Base-by-base conservation (phyloP, 805 yeast genomes). In the Lachancea quebecensis region DNA sequence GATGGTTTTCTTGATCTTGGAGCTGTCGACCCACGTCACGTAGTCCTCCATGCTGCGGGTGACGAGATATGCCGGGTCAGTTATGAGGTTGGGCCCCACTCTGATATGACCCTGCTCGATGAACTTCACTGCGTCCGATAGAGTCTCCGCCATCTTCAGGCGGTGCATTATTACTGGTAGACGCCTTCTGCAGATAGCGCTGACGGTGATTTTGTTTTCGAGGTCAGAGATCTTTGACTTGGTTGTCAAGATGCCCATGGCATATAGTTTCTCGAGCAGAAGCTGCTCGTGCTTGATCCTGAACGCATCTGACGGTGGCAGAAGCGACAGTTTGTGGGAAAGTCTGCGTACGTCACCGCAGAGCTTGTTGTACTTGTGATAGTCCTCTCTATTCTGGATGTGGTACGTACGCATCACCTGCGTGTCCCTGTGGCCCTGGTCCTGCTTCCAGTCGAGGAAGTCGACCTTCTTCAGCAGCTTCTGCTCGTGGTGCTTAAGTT, bases 21-120 rank as follows among this genome's bases (percentile, higher is more conserved):
- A 83, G 35, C 82, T 77, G 59, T 93, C 97, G n/a, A 86, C 93
- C 99, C 99, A 93, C 3, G 99, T 93, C 55, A 93, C 74, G 65
- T 88, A 93, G 65, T 93, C 99, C 63, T 93, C 99, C 85, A 93
- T 75, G 56, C 80, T 87, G 61, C 96, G 77, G 2, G 97, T 91
- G 4, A 93, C 93, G 56, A 95, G 71, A 62, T 82, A 91, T 0
- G 98, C 96, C 3, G 98, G 95, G 64, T 93, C 99, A 1, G 96
- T 90, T 37, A 95, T 82, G 25, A 95, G 83, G 60, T 88, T 85
- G 10, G 98, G 98, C 0, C 99, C 99, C 6, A 93, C 95, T 55
- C 99, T 77, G 2, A 93, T 95, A 59, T 93, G 98, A 2, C 99
- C 99, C 64, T 93, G 98, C 60, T 93, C 97, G 11, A 95, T 76